Conservation (phyloP, 805 yeast genomes). For the Crinitomyces ghanaensis region DNA sequence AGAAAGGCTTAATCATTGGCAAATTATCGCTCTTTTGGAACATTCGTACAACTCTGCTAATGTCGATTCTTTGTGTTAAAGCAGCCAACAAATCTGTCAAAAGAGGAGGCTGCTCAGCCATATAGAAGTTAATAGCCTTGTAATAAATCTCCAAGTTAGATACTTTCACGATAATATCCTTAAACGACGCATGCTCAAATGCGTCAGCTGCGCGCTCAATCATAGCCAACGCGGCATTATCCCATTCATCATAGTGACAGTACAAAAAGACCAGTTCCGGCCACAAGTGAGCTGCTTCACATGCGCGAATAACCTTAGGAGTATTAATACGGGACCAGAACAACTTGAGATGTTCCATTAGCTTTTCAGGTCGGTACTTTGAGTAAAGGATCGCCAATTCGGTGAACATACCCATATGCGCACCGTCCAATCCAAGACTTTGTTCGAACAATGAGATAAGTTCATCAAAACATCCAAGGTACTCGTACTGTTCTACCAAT, state of each 20-base stretch:
- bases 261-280: constrained; percentile 91
- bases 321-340: constrained; percentile 98
- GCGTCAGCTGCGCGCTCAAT: constrained; percentile 90
- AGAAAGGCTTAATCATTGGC: constrained; percentile 91
- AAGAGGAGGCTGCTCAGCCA: constrained; percentile 83
- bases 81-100: constrained; percentile 77
- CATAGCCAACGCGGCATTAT: constrained; percentile 93
- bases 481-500: constrained; percentile 76
- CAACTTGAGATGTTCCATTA: constrained; percentile 91
- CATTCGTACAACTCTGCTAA: constrained; percentile 88
- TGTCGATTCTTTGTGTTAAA: constrained; percentile 79
- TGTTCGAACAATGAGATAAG: constrained; percentile 87
- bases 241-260: constrained; percentile 99
- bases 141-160: constrained; percentile 93
- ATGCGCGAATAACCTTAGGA: constrained; percentile 91
- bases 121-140: constrained; percentile 92
- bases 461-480: constrained; percentile 84
- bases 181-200: constrained; percentile 87
- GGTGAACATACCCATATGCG: constrained; percentile 99
- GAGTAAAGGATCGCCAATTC: constrained; percentile 86
- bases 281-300: constrained; percentile 90
- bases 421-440: constrained; percentile 93
- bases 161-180: constrained; percentile 89
- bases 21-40: constrained; percentile 92
- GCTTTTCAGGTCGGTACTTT: constrained; percentile 78